A percentile compares a stretch with the other conserved stretches of the same genome.
phyloP scores from a whole-genome alignment of 257 asterid species.

The Cruciata laevipes region DNA sequence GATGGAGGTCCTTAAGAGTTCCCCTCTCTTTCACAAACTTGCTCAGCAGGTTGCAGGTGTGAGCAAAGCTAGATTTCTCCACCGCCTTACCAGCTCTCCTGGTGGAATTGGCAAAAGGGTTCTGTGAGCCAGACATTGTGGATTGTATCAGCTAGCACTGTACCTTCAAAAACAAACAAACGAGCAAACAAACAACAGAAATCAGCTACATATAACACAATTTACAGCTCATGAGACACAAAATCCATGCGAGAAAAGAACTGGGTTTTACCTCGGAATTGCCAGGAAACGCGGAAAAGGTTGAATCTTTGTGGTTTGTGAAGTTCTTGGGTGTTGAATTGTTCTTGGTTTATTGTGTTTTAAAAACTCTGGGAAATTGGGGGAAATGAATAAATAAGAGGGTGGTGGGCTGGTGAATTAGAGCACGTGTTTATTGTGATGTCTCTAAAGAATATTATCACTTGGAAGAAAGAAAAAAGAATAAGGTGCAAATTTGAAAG shows the following conservation, averaged over 20 bases:
- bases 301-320: neutral
- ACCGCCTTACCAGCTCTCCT: constrained; percentile 24
- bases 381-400: neutral
- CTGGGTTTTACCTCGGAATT: neutral
- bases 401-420: neutral
- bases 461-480: neutral
- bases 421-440: constrained; percentile 20
- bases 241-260: neutral
- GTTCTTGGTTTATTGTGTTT: neutral
- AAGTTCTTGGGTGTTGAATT: neutral
- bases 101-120: constrained; percentile 3
- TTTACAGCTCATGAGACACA: neutral
- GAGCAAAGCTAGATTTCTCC: constrained; percentile 44
- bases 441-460: neutral
- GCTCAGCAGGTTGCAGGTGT: constrained; percentile 62
- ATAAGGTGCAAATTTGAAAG: neutral
- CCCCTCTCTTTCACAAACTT: constrained; percentile 58
- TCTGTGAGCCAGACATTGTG: constrained; percentile 19
- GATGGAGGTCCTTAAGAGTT: constrained; percentile 41
- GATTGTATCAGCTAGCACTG: neutral
- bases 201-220: neutral
- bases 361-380: neutral
- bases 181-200: neutral
- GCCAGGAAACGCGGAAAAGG: neutral
- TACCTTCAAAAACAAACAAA: neutral